A percentile compares a stretch with the other conserved stretches of the same genome.
Conservation (phyloP, 2,329 filamentous ascomycete species). For the Penicillium sclerotigenum region DNA sequence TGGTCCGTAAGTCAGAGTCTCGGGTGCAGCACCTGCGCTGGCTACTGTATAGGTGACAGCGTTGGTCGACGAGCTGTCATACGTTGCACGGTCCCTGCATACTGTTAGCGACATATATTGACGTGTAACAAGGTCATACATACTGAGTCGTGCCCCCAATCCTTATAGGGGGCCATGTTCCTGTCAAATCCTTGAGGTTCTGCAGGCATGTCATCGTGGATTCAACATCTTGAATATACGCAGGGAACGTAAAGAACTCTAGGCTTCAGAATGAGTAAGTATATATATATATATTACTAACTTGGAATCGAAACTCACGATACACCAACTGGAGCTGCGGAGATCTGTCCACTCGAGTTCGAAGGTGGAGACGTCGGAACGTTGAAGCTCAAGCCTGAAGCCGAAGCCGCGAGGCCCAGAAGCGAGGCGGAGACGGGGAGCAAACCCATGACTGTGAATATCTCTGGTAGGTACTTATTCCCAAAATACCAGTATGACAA, state of each 20-base stretch:
- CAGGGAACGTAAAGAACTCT: conserved; percentile 57
- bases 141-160: conserved; percentile 59
- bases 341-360: conserved; percentile 32
- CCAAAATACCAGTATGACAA: too few species aligned
- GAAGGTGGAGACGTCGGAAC: conserved; percentile 36
- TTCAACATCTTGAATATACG: conserved; percentile 53
- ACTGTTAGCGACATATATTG: not conserved
- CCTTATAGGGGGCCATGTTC: conserved; percentile 53
- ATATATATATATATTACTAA: too few species aligned
- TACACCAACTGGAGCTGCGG: conserved; percentile 46
- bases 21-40: conserved; percentile 48
- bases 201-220: conserved; percentile 52
- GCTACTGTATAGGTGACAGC: conserved; percentile 54
- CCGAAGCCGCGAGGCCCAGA: not conserved
- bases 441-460: not conserved
- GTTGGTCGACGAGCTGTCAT: conserved; percentile 45
- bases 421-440: not conserved
- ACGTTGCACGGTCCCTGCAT: conserved; percentile 51
- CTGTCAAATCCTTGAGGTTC: conserved; percentile 52
- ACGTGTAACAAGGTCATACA: not conserved
- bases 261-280: conserved; percentile 34
- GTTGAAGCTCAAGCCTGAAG: conserved; percentile 32
- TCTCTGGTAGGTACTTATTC: too few species aligned
- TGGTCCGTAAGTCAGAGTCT: conserved; percentile 52
- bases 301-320: conserved; percentile 40